These are phyloP conservation scores for Gymnopilus dilepis DNA, from an alignment of 768 basidiomycete species.

Conservation along the genomic window DNA sequence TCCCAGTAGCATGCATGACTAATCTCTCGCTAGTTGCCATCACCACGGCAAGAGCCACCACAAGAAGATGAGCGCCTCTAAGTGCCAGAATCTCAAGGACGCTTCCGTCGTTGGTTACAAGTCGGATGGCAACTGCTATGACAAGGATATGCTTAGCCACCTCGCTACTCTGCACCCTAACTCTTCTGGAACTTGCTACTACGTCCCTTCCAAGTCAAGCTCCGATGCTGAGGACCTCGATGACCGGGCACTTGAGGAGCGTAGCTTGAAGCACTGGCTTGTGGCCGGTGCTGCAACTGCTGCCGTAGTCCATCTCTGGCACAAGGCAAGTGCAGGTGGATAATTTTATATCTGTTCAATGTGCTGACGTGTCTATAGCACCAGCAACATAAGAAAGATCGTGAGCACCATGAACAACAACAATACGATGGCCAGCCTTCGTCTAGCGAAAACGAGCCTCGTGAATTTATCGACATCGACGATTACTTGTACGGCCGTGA, in stretches of 20 bases:
- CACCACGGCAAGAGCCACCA: conserved; percentile 1
- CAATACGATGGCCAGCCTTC: neutral
- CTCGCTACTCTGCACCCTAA: neutral
- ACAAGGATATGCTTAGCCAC: neutral
- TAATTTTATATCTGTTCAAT: too few species aligned
- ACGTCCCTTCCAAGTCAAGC: neutral
- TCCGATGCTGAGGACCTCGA: neutral
- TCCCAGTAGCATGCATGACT: neutral
- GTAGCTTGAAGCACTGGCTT: neutral
- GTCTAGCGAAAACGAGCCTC: neutral
- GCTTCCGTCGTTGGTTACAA: neutral
- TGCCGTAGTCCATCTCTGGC: neutral
- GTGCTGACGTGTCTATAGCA: neutral
- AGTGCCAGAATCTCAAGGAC: neutral
- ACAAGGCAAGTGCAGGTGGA: neutral
- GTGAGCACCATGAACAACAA: neutral
- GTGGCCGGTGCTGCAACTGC: neutral
- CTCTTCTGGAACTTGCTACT: neutral
- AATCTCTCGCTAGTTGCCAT: neutral
- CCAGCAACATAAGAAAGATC: neutral
- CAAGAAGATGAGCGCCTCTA: neutral
- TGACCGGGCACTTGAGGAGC: neutral
- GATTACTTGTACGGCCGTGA: neutral
- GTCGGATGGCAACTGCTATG: neutral
- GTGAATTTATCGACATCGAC: neutral